phyloP scores from a whole-genome alignment of 495 filamentous ascomycete species.

The Trichoderma reesei region DNA sequence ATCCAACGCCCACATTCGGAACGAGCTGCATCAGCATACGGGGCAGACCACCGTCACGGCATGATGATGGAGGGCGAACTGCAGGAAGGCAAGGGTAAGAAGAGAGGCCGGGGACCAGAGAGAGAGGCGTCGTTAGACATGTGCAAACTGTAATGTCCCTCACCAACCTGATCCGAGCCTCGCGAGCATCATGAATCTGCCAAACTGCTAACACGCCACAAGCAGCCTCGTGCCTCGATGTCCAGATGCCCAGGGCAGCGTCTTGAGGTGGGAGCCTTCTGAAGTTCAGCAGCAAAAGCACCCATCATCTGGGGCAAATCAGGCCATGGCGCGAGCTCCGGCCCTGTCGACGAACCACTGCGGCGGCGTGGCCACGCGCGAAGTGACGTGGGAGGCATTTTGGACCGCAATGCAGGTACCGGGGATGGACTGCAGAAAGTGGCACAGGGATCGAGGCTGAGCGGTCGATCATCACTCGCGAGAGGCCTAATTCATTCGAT shows the following conservation, averaged over 20 bases:
- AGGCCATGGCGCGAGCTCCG: background rate
- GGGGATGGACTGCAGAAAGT: conserved; percentile 5
- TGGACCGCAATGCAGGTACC: conserved; percentile 7
- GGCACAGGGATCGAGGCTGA: background rate
- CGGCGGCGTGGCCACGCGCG: background rate
- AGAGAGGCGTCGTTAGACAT: background rate
- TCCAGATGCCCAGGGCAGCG: background rate
- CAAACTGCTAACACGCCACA: background rate
- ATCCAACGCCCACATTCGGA: background rate
- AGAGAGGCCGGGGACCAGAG: background rate
- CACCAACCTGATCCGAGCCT: background rate
- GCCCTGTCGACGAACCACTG: background rate
- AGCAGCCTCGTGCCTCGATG: background rate
- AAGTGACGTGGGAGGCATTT: conserved; percentile 8
- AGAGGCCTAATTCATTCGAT: too few relatives aligned
- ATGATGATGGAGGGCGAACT: background rate
- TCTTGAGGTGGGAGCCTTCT: background rate
- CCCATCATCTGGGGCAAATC: background rate
- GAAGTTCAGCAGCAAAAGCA: background rate
- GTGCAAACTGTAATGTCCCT: background rate
- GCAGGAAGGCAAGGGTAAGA: background rate
- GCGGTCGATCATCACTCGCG: background rate
- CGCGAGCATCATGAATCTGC: too few relatives aligned
- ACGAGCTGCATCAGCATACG: background rate
- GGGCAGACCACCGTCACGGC: background rate